Evolutionary conservation across 202 grass and related monocot genomes (phyloP), one percentile per base, ranked within the genome.

Genomic region (Hordeum pubiflorum): DNA sequence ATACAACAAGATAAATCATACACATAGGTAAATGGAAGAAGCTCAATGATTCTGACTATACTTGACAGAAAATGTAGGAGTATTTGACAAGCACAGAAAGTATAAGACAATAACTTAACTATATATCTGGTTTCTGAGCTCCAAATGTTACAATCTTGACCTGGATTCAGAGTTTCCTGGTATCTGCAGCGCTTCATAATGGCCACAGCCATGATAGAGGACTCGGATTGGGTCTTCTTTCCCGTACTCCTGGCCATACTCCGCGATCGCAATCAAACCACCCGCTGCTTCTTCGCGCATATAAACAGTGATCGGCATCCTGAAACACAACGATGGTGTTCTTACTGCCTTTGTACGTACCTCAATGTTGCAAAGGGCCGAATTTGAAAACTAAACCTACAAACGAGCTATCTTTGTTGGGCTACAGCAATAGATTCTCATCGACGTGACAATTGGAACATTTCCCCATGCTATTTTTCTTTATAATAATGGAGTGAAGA

Each of bases 171-270:
- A 75, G 6, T 46, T 79, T 70, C 38, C 66, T 39, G 80, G 81
- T 74, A 91, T 80, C 14, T 74, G 76, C 12, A 91, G 55, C 6
- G 88, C 88, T 23, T 94, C 91, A 68, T 94, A 94, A 67, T 91
- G 91, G 31, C 92, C 92, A 69, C 79, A 94, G 37, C 92, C 86
- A 89, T 94, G 73, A 63, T 89, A 94, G 56, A 94, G 81, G 80
- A 94, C 89, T 86, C 59, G 79, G 77, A 94, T 83, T 20, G 86
- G 86, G 57, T 91, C 61, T 24, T 87, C 86, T 63, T 87, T 89
- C n/a, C 84, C 89, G 39, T 94, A 91, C 80, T 94, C 89, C 76
- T 91, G 88, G 3, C 92, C 92, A 61, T 94, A 91, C 81, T 94
- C 89, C 7, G 86, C 89, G 6, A 94, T 91, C 60, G 69, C 17